phyloP scores from a whole-genome alignment of 139 green algal species.

The Coccomyxa sp. region DNA sequence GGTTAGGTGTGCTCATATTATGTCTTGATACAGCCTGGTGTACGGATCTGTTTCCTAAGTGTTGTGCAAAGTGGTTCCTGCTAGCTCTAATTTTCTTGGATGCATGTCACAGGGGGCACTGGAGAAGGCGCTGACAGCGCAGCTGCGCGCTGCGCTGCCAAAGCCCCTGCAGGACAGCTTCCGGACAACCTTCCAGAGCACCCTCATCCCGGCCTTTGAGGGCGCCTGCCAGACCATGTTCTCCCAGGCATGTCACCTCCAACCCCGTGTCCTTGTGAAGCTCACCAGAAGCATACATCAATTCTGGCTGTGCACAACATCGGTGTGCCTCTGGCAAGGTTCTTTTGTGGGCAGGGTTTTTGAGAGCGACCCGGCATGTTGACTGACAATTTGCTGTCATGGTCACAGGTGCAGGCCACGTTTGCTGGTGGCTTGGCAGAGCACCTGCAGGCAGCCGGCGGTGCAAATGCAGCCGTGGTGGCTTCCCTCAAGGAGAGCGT shows the following conservation, averaged over 20 bases:
- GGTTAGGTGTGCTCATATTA: too few relatives aligned
- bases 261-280: neutral
- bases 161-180: constrained; percentile 54
- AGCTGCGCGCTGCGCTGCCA: constrained; percentile 35
- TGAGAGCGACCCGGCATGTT: too few relatives aligned
- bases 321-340: neutral
- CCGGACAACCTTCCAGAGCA: constrained; percentile 35
- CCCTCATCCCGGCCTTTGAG: constrained; percentile 74
- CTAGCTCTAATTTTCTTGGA: too few relatives aligned
- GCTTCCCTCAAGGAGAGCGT: constrained; percentile 28
- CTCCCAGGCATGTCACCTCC: constrained; percentile 25
- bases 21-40: too few relatives aligned
- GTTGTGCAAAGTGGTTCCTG: too few relatives aligned
- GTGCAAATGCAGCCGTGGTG: constrained; percentile 16
- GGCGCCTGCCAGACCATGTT: constrained; percentile 52
- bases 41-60: too few relatives aligned
- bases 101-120: neutral
- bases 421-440: constrained; percentile 57
- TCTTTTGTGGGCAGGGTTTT: too few relatives aligned
- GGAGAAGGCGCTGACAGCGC: constrained; percentile 30
- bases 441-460: constrained; percentile 39
- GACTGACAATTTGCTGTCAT: too few relatives aligned
- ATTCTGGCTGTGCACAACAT: neutral
- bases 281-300: neutral
- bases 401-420: constrained; percentile 58